Percentiles rank a stretch among this genome's conserved stretches.
Conservation (phyloP, 139 green algal genomes). For the Ettlia oleoabundans region DNA sequence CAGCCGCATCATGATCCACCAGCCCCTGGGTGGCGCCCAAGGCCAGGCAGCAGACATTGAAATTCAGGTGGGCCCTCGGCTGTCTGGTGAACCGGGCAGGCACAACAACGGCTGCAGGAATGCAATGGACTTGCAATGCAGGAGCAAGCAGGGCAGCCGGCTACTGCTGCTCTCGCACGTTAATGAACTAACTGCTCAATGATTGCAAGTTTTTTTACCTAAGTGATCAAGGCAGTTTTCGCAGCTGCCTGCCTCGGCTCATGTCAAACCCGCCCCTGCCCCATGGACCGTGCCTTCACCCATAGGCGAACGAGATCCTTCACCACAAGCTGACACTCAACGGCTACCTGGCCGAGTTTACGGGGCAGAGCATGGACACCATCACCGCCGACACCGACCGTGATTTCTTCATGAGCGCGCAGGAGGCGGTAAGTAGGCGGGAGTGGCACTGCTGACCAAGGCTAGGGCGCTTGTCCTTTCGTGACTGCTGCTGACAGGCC, state of each 20-base stretch:
- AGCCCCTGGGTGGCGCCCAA: conserved; percentile 97
- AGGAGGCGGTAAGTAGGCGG: conserved; percentile 79
- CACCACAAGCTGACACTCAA: conserved; percentile 99
- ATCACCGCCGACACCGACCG: conserved; percentile 97
- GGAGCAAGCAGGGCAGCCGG: no score
- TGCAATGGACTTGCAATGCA: neutral
- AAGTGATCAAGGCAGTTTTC: neutral
- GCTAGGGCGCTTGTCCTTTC: neutral
- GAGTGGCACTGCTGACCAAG: neutral
- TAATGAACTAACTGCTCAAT: no score
- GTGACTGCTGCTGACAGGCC: neutral
- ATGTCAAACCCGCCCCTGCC: no score
- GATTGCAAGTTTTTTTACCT: neutral
- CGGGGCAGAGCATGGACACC: conserved; percentile 91
- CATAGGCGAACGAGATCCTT: conserved; percentile 99
- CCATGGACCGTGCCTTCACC: neutral
- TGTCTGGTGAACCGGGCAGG: neutral
- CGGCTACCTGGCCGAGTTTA: conserved; percentile 97
- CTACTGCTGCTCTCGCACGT: no score
- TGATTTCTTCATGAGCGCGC: conserved; percentile 97
- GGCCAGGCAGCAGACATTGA: conserved; percentile 99
- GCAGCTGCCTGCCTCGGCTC: no score
- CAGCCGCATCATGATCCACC: conserved; percentile 99
- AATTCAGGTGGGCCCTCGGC: conserved; percentile 69
- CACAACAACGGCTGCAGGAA: neutral